phyloP scores from a whole-genome alignment of 2,329 filamentous ascomycete genomes.

The Xylariales sp. region DNA sequence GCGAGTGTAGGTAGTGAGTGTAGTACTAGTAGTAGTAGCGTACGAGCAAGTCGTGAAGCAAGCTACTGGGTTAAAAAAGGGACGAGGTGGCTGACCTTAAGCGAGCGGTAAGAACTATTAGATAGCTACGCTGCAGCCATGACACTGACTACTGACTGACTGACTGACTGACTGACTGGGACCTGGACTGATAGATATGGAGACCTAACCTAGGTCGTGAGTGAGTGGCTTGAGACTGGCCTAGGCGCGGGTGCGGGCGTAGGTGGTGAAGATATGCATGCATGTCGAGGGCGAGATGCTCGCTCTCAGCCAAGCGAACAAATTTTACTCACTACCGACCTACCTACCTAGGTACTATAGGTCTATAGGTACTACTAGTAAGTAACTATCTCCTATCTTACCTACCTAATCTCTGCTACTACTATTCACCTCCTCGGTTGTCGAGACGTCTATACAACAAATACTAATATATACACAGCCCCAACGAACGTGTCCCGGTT shows the following conservation, averaged over 20 bases:
- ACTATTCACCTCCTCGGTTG: not conserved
- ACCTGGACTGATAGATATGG: conserved; percentile 18
- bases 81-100: conserved; percentile 31
- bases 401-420: not conserved
- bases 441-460: not conserved
- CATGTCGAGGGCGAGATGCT: conserved; percentile 11
- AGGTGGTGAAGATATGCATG: not conserved
- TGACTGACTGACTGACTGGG: conserved; percentile 1
- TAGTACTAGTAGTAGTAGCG: not conserved
- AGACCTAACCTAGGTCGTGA: conserved; percentile 20
- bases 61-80: conserved; percentile 7
- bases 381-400: too few species aligned
- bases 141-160: too few species aligned
- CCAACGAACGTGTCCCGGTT: not conserved
- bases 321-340: too few species aligned
- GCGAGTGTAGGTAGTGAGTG: too few species aligned
- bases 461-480: conserved; percentile 9
- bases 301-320: conserved; percentile 14
- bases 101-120: conserved; percentile 38
- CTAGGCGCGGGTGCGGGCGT: not conserved
- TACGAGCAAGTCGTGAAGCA: conserved; percentile 8
- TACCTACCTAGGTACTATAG: too few species aligned
- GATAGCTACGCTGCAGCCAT: conserved; percentile 22
- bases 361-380: too few species aligned
- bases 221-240: conserved; percentile 29